Evolutionary conservation across 805 yeast species (phyloP), one percentile per base, ranked within the genome.

Genomic region (Cyberlindnera petersonii): DNA sequence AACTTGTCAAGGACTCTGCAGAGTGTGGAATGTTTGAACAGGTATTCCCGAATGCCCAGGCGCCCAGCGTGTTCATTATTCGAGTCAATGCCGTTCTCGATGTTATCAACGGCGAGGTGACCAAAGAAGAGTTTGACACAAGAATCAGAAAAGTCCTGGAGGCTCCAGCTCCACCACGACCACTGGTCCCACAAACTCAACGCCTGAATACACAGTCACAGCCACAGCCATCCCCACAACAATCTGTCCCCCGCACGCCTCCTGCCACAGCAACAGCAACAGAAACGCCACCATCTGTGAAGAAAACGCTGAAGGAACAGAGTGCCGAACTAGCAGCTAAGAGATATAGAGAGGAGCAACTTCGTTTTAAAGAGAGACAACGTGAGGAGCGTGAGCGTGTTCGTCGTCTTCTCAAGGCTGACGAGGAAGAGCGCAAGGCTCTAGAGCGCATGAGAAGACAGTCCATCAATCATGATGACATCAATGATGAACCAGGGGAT

Each of bases 51-150:
- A 60, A 66, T 14, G 62, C 70, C 7, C 52, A 50, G 1, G 65
- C 70, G 4, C 89, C 89, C 2, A 69, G 84, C 45, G 61, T 82
- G 18, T 71, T 75, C 50, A 60, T 81, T 11, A 65, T 84, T n/a
- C 60, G 57, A 24, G 60, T 64, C 9, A 77, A 82, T 6, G 55
- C 61, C 27, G 63, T 78, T 5, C 44, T 73, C 24, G 77, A 70
- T 32, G 49, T 66, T 3, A 59, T 77, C 9, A 58, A 60, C 8
- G 68, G 60, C 6, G 65, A 59, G 3, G 47, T 61, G 3, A 31
- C 55, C 9, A 43, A 39, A 15, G 57, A 46, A 5, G 53, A 48
- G 22, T 61, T 71, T 35, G 55, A 49, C 16, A 35, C 39, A 26
- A 55, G 62, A 28, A 45, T 61, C 30, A 41, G 37, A 23, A 53